phyloP scores from a whole-genome alignment of 179 eudicot species.

The Gypsophila paniculata region DNA sequence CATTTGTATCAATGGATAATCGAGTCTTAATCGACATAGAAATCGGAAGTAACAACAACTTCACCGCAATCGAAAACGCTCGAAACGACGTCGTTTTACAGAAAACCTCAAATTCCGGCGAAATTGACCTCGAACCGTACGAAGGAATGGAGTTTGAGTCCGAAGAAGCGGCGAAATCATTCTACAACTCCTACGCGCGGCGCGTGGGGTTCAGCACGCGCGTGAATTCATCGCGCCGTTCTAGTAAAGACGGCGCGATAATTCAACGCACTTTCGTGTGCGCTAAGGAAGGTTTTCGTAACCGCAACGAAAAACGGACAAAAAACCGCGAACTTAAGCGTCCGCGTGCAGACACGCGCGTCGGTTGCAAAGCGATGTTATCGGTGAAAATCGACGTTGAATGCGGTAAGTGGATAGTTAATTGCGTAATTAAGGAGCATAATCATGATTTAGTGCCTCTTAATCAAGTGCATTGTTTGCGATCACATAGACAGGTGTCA shows the following conservation, averaged over 20 bases:
- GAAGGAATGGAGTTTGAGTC: slow-evolving; percentile 82
- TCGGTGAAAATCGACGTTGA: slow-evolving; percentile 57
- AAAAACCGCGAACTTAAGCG: slow-evolving; percentile 58
- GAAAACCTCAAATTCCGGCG: slow-evolving; percentile 22
- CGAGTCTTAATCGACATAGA: slow-evolving; percentile 50
- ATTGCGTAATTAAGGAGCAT: slow-evolving; percentile 50
- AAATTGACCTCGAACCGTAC: slow-evolving; percentile 47
- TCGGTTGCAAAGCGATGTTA: slow-evolving; percentile 66
- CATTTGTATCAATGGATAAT: slow-evolving; percentile 35
- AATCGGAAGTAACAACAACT: slow-evolving; percentile 26
- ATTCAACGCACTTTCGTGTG: slow-evolving; percentile 58
- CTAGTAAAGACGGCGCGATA: slow-evolving; percentile 55
- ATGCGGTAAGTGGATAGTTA: slow-evolving; percentile 63
- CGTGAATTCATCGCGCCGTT: slow-evolving; percentile 60
- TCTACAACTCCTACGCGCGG: slow-evolving; percentile 66
- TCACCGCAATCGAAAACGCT: slow-evolving; percentile 41
- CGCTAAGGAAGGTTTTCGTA: slow-evolving; percentile 62
- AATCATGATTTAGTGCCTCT: slow-evolving; percentile 62
- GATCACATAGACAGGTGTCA: slow-evolving; percentile 62
- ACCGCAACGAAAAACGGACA: slow-evolving; percentile 43
- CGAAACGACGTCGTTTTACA: slow-evolving; percentile 16
- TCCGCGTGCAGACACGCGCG: slow-evolving; percentile 55
- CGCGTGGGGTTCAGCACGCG: slow-evolving; percentile 77
- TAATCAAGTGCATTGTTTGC: slow-evolving; percentile 57
- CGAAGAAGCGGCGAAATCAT: slow-evolving; percentile 73